Base-by-base conservation (phyloP, 345 rosid genomes). In the Erucastrum elatum region DNA sequence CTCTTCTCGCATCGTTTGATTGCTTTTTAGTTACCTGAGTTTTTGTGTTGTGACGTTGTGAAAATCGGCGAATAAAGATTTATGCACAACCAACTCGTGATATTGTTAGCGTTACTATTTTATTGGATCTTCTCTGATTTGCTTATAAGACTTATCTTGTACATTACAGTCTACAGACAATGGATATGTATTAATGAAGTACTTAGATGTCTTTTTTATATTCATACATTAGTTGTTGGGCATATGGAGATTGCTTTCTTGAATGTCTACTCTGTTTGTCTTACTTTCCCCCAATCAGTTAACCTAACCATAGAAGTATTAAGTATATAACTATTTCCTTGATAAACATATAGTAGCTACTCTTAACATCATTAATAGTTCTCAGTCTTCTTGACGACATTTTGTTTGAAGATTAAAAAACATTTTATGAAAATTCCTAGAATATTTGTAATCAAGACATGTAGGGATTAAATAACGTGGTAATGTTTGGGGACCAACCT, bases 401-500 rank as follows among this genome's bases (percentile, higher is more conserved):
- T 27, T 9, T 26, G 13, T 60, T 41, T 60, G 33, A 27, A 5
- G 26, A 51, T 51, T 16, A 51, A 51, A 62, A 15, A 62, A 30
- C 34, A 60, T 4, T 26, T 62, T 4, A 12, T 13, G 6, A 31
- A 31, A 7, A 13, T 0, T 8, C 66, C 66, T 31, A 31, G 25
- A 31, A 31, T 63, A 63, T 7, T n/a, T 63, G 12, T 63, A 63
- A 63, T 11, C n/a, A 59, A 59, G 34, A 68, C 34, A 75, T 16
- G 44, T 44, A 37, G 58, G 41, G 65, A 26, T 56, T 76, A 69
- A 46, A 62, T 75, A 75, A 56, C 60, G 34, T 75, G 46, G 41
- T 41, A 75, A 60, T 68, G 69, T 76, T 68, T 76, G 69, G 80
- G 80, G 80, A 68, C 75, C 80, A 76, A 76, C 64, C 75, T 62